These are phyloP conservation scores for Prunus fruticosa DNA, from an alignment of 306 rosid species.

Conservation along the genomic window DNA sequence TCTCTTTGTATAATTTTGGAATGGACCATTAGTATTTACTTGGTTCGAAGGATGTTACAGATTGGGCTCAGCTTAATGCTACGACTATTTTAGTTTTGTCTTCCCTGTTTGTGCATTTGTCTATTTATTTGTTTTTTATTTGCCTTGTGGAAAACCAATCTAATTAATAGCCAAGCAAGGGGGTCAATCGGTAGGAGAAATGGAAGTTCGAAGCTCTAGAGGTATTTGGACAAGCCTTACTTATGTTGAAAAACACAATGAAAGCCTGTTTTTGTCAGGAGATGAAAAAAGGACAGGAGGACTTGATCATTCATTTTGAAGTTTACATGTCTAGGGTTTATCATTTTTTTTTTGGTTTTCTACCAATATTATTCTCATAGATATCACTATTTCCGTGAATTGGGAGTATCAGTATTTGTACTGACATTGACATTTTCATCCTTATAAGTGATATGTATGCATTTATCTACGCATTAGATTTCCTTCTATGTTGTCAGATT, in stretches of 20 bases:
- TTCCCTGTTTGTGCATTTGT: too few species aligned
- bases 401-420: neutral
- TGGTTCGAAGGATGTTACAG: neutral
- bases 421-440: neutral
- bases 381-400: neutral
- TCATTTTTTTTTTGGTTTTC: too few species aligned
- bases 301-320: neutral
- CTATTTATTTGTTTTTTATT: too few species aligned
- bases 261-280: neutral
- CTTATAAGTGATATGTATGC: neutral
- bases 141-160: neutral
- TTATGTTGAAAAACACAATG: neutral
- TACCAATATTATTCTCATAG: neutral
- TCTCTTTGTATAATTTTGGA: neutral
- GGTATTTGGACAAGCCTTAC: neutral
- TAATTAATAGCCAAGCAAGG: neutral
- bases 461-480: neutral
- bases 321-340: neutral
- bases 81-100: too few species aligned
- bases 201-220: too few species aligned
- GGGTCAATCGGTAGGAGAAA: too few species aligned
- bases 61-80: too few species aligned
- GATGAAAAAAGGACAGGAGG: neutral
- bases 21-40: neutral
- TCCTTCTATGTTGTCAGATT: neutral